phyloP scores from a whole-genome alignment of 257 asterid species.

The Galeopsis tetrahit region DNA sequence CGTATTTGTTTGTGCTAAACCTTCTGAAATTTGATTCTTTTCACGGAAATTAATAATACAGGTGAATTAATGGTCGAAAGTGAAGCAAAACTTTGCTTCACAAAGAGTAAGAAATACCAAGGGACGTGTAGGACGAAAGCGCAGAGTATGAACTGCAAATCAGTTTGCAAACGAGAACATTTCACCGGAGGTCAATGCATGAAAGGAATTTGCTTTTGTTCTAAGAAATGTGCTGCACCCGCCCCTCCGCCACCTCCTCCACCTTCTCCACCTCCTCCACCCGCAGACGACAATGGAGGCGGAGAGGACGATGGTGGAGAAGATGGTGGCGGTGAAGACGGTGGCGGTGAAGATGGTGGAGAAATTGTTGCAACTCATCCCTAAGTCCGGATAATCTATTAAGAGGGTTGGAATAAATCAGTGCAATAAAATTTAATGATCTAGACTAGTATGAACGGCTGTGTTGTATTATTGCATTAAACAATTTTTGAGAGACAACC shows the following conservation, averaged over 20 bases:
- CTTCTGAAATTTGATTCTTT: no score
- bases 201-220: background rate
- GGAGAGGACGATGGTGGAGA: no score
- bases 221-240: background rate
- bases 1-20: no score
- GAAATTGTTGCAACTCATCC: background rate
- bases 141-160: constrained; percentile 1
- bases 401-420: no score
- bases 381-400: background rate
- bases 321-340: no score
- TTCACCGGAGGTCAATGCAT: constrained; percentile 5
- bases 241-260: background rate
- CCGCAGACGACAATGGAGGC: background rate
- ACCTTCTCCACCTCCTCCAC: background rate
- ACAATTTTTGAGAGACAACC: no score
- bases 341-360: background rate
- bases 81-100: constrained; percentile 1
- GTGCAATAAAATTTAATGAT: no score
- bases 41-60: background rate
- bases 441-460: no score
- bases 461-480: no score
- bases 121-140: background rate
- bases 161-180: constrained; percentile 5
- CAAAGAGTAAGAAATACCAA: background rate
- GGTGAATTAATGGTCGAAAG: constrained; percentile 1